These are phyloP conservation scores for Aureobasidium melanogenum DNA, from an alignment of 2,329 filamentous ascomycete genomes.

Conservation along the genomic window DNA sequence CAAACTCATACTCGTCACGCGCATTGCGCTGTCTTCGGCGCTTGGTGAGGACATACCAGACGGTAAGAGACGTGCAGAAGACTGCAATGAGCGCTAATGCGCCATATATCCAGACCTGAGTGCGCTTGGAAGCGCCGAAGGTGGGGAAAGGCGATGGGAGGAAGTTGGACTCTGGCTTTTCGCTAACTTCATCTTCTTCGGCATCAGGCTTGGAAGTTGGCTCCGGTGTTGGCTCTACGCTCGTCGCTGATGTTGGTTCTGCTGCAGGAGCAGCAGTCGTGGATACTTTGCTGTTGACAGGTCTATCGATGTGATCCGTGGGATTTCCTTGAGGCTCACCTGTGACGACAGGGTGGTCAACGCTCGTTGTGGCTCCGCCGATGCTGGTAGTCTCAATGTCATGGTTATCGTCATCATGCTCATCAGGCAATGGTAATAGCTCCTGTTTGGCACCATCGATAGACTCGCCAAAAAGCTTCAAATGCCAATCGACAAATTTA, in stretches of 20 bases:
- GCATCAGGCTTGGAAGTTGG: slow-evolving; percentile 17
- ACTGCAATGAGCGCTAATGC: slow-evolving; percentile 72
- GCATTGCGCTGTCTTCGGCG: slow-evolving; percentile 54
- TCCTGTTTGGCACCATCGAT: slow-evolving; percentile 66
- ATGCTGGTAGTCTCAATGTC: slow-evolving; percentile 49
- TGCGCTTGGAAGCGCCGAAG: slow-evolving; percentile 78
- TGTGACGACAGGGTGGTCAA: slow-evolving; percentile 38
- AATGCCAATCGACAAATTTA: slow-evolving; percentile 79
- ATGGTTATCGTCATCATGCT: slow-evolving; percentile 76
- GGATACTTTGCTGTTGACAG: slow-evolving; percentile 47
- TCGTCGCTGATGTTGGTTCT: slow-evolving; percentile 14
- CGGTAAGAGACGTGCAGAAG: slow-evolving; percentile 73
- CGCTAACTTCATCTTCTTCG: slow-evolving; percentile 12
- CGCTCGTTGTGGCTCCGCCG: slow-evolving; percentile 51
- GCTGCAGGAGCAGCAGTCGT: slow-evolving; percentile 17
- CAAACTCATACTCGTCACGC: slow-evolving; percentile 85
- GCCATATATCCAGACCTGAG: slow-evolving; percentile 90
- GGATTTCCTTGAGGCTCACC: slow-evolving; percentile 36
- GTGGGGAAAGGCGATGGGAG: slow-evolving; percentile 83
- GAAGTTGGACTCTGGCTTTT: slow-evolving; percentile 43
- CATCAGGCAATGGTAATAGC: slow-evolving; percentile 71
- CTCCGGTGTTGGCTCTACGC: slow-evolving; percentile 14
- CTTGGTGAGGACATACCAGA: slow-evolving; percentile 73
- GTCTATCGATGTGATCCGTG: slow-evolving; percentile 40
- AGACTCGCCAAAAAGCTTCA: slow-evolving; percentile 88